Evolutionary conservation across 2,329 filamentous ascomycete genomes (phyloP).

Genomic region (Colletotrichum lentis): DNA sequence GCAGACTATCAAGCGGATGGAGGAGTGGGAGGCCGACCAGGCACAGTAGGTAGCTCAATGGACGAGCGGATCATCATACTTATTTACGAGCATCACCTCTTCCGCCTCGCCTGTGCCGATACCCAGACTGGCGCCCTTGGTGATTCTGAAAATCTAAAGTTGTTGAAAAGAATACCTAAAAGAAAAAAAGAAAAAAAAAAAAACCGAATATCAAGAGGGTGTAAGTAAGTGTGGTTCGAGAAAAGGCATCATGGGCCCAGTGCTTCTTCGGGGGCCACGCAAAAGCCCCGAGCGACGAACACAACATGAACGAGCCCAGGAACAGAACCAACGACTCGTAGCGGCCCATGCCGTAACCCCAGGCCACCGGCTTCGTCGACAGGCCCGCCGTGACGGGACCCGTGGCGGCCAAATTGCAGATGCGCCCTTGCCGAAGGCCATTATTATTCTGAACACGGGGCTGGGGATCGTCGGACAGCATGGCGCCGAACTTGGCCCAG

Average conservation of each 20-base stretch:
- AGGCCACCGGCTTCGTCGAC: slow-evolving; percentile 32
- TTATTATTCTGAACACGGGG: slow-evolving; percentile 43
- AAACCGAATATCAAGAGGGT: too few relatives aligned
- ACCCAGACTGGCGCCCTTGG: too few relatives aligned
- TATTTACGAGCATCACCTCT: too few relatives aligned
- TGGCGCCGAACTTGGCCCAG: slow-evolving; percentile 43
- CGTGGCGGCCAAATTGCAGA: slow-evolving; percentile 43
- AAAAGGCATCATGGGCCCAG: neutral
- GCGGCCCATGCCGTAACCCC: slow-evolving; percentile 29
- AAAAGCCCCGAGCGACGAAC: slow-evolving; percentile 28
- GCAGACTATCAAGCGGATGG: neutral
- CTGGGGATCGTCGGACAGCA: slow-evolving; percentile 43
- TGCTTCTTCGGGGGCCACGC: slow-evolving; percentile 31
- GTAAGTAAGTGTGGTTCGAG: too few relatives aligned
- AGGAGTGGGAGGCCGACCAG: neutral
- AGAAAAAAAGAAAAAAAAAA: too few relatives aligned
- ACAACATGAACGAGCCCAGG: slow-evolving; percentile 33
- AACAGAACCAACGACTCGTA: slow-evolving; percentile 34
- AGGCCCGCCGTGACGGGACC: slow-evolving; percentile 42
- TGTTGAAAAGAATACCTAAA: too few relatives aligned
- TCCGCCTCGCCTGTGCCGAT: too few relatives aligned
- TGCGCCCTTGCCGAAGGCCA: slow-evolving; percentile 45
- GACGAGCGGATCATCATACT: too few relatives aligned
- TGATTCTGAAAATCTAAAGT: too few relatives aligned
- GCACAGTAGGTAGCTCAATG: too few relatives aligned